Evolutionary conservation across 345 rosid genomes (phyloP).

Genomic region (Ceriops decandra): DNA sequence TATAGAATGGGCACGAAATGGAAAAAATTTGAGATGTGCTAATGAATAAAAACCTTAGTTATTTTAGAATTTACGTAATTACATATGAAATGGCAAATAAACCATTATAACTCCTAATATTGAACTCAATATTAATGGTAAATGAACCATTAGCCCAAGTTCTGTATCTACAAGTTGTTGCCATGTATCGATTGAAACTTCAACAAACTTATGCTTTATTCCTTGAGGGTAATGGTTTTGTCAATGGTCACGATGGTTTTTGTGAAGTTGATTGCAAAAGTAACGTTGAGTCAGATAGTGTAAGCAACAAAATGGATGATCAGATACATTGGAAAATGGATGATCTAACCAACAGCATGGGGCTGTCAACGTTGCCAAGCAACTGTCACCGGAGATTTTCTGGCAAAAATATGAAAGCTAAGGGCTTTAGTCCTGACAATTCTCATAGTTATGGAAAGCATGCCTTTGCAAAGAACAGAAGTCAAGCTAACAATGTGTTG

Average conservation of each 20-base stretch:
- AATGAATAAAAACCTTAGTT: no score
- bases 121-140: no score
- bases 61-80: no score
- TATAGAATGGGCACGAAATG: no score
- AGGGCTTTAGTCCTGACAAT: not conserved
- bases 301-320: conserved; percentile 20
- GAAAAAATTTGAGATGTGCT: no score
- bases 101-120: no score
- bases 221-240: not conserved
- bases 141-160: not conserved
- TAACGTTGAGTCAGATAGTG: not conserved
- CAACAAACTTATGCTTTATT: conserved; percentile 4
- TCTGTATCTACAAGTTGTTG: not conserved
- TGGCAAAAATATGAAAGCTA: not conserved
- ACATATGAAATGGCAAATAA: no score
- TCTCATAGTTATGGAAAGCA: not conserved
- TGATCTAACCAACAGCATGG: not conserved
- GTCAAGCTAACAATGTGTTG: not conserved
- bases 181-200: conserved; percentile 13
- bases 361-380: no score
- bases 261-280: not conserved
- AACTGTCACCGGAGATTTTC: no score
- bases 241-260: conserved; percentile 2
- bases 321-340: conserved; percentile 8
- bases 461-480: not conserved